Conservation (phyloP, 495 filamentous ascomycete genomes). For the Penicillium coffeae region DNA sequence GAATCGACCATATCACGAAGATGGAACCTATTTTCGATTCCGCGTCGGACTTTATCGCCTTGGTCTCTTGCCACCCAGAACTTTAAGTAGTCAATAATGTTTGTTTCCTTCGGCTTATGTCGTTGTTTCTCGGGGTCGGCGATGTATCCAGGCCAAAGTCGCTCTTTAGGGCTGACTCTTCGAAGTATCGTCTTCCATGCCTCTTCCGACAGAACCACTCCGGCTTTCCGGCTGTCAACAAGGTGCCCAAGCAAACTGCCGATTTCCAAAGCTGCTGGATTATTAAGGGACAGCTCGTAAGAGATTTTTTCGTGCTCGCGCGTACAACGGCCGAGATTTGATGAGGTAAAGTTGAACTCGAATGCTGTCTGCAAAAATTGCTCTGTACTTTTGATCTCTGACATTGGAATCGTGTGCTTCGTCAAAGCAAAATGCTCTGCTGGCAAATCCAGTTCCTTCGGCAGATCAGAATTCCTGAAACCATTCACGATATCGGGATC, state of each 20-base stretch:
- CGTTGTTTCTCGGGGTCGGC: constrained; percentile 21
- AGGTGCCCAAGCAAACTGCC: constrained; percentile 71
- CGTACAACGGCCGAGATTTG: constrained; percentile 70
- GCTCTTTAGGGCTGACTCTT: constrained; percentile 30
- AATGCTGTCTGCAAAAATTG: constrained; percentile 55
- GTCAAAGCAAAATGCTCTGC: constrained; percentile 54
- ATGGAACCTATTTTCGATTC: constrained; percentile 40
- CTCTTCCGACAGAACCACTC: constrained; percentile 55
- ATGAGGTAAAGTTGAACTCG: constrained; percentile 61
- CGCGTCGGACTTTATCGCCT: constrained; percentile 44
- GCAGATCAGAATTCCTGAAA: constrained; percentile 69
- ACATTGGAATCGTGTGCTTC: constrained; percentile 49
- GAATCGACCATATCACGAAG: constrained; percentile 8
- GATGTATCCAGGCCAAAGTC: constrained; percentile 34
- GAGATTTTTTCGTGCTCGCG: constrained; percentile 66
- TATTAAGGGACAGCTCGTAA: constrained; percentile 60
- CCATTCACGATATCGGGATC: constrained; percentile 66
- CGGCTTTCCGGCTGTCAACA: constrained; percentile 79
- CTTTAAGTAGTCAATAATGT: constrained; percentile 70
- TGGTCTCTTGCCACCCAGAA: constrained; percentile 56
- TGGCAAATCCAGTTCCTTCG: constrained; percentile 31
- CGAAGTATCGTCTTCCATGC: constrained; percentile 52
- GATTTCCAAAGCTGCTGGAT: constrained; percentile 52
- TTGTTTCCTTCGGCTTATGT: constrained; percentile 33
- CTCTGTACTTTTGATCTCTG: constrained; percentile 22